Evolutionary conservation across 495 filamentous ascomycete species (phyloP).

Genomic region (Hyaloscypha variabilis): DNA sequence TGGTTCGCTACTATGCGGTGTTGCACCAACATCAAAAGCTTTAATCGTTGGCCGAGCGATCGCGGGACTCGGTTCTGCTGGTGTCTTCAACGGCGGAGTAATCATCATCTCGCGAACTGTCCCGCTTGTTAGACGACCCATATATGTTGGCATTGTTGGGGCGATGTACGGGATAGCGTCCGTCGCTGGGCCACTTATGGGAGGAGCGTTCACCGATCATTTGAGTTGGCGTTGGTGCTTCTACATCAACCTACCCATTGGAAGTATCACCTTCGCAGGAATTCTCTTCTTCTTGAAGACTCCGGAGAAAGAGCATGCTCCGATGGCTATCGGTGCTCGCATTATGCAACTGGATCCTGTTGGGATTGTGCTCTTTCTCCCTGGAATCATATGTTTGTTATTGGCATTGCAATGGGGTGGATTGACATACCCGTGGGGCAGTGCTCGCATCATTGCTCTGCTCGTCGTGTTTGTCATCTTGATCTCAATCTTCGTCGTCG

Average conservation of each 20-base stretch:
- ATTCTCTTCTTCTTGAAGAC: constrained; percentile 34
- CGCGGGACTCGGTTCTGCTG: constrained; percentile 81
- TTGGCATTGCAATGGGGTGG: constrained; percentile 89
- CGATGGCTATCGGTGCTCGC: background rate
- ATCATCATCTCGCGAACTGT: constrained; percentile 78
- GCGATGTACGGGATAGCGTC: constrained; percentile 45
- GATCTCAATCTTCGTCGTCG: constrained; percentile 56
- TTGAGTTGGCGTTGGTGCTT: constrained; percentile 53
- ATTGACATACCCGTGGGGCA: constrained; percentile 65
- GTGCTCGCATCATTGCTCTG: constrained; percentile 68
- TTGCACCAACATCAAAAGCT: constrained; percentile 67
- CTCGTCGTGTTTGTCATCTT: constrained; percentile 71
- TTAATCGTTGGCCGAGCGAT: constrained; percentile 85
- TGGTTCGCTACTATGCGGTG: constrained; percentile 79
- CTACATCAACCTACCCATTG: constrained; percentile 67
- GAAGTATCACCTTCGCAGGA: constrained; percentile 48
- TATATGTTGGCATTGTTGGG: constrained; percentile 48
- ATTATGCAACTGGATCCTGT: constrained; percentile 63
- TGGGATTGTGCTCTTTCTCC: constrained; percentile 70
- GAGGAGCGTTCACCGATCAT: constrained; percentile 65
- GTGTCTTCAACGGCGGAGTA: constrained; percentile 78
- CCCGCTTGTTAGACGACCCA: constrained; percentile 59
- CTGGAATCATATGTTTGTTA: constrained; percentile 69
- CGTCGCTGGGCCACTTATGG: constrained; percentile 54
- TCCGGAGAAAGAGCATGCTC: background rate